Conservation (phyloP, 495 filamentous ascomycete genomes). For the Ramalina intermedia region DNA sequence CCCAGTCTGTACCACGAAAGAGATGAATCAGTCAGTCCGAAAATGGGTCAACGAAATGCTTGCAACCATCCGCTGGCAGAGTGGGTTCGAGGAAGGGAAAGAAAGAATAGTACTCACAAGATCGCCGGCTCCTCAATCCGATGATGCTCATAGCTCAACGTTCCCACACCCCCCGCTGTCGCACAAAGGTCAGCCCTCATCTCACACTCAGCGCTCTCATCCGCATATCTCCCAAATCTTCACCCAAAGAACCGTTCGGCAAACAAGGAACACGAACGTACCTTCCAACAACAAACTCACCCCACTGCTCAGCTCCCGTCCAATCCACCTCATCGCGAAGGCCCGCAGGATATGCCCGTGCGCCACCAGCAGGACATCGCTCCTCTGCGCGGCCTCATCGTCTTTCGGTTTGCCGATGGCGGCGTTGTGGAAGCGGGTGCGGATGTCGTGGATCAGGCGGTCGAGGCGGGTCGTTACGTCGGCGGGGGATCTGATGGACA, state of each 20-base stretch:
- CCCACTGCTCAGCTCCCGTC: constrained; percentile 45
- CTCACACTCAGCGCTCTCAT: neutral
- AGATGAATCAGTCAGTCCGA: neutral
- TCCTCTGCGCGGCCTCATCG: constrained; percentile 26
- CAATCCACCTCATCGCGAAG: constrained; percentile 80
- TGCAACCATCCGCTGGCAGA: neutral
- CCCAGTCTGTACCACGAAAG: constrained; percentile 5
- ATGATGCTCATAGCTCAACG: constrained; percentile 61
- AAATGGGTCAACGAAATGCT: neutral
- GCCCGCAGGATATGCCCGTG: constrained; percentile 83
- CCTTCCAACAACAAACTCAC: constrained; percentile 25
- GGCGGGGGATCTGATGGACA: constrained; percentile 36
- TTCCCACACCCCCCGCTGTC: constrained; percentile 75
- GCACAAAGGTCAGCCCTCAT: constrained; percentile 23
- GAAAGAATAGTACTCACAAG: constrained; percentile 18
- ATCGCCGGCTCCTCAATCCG: constrained; percentile 55
- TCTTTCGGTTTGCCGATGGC: constrained; percentile 25
- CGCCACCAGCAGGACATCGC: constrained; percentile 54
- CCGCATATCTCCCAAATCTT: neutral
- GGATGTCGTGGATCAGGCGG: constrained; percentile 59
- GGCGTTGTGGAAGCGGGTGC: constrained; percentile 34
- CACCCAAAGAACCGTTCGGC: neutral
- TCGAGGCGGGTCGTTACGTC: constrained; percentile 59
- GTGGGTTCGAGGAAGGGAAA: neutral
- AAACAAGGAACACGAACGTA: neutral